Conservation (phyloP, 2,329 filamentous ascomycete genomes). For the Thelonectria olida region DNA sequence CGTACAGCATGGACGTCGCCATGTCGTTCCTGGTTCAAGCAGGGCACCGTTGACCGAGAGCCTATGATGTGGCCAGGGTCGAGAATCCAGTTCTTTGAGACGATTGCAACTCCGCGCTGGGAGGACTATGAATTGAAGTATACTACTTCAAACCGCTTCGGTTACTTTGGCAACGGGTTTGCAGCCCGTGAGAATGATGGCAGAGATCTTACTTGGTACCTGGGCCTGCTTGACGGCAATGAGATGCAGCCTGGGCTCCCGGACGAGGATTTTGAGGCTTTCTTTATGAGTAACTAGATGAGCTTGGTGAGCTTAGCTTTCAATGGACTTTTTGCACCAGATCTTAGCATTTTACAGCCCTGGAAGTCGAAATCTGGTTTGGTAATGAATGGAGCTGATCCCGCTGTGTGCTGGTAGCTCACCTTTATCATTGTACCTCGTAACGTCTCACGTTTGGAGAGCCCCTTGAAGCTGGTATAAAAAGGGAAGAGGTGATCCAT, state of each 20-base stretch:
- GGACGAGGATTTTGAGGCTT: constrained; percentile 37
- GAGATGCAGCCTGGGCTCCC: constrained; percentile 33
- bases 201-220: constrained; percentile 31
- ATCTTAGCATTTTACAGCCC: too few species aligned
- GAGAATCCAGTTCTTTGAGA: constrained; percentile 39
- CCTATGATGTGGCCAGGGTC: constrained; percentile 41
- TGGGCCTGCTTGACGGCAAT: constrained; percentile 19
- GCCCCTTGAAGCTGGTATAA: too few species aligned
- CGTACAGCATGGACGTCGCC: constrained; percentile 37
- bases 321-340: too few species aligned
- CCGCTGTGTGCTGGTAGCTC: too few species aligned
- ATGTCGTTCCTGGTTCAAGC: constrained; percentile 42
- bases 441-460: too few species aligned
- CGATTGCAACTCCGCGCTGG: constrained; percentile 37
- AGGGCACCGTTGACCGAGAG: constrained; percentile 36
- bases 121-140: constrained; percentile 39
- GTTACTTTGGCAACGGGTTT: constrained; percentile 40
- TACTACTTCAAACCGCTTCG: constrained; percentile 35
- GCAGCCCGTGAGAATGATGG: constrained; percentile 26
- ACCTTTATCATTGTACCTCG: too few species aligned
- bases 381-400: too few species aligned
- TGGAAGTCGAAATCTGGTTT: too few species aligned
- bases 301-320: neutral
- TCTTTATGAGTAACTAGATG: constrained; percentile 32
- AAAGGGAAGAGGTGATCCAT: too few species aligned